Conservation (phyloP, 1,139 yeast genomes). For the Debaryomyces sp. region DNA sequence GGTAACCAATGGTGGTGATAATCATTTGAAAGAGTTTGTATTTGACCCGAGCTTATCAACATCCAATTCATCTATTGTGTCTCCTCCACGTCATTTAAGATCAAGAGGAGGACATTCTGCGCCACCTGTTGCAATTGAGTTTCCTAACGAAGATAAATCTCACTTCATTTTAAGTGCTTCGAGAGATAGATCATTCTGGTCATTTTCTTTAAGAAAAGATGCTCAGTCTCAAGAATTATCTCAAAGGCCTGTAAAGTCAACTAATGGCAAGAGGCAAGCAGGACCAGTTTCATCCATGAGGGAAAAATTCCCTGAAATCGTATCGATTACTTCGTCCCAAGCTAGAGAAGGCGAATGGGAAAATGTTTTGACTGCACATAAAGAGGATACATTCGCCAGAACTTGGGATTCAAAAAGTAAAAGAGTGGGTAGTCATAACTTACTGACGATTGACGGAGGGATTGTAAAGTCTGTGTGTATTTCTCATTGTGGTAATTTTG, state of each 20-base stretch:
- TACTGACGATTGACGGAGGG: constrained; percentile 77
- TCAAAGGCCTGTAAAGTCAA: constrained; percentile 63
- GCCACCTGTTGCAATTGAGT: constrained; percentile 78
- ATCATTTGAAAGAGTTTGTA: constrained; percentile 83
- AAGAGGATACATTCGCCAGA: constrained; percentile 80
- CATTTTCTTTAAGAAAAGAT: constrained; percentile 89
- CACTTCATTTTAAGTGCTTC: constrained; percentile 90
- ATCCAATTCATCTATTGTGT: constrained; percentile 63
- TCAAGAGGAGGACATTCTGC: constrained; percentile 97
- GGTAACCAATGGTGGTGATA: constrained; percentile 93
- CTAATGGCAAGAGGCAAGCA: constrained; percentile 58
- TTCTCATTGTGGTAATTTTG: constrained; percentile 95
- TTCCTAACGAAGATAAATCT: constrained; percentile 76
- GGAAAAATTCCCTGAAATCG: constrained; percentile 78
- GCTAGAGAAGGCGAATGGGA: constrained; percentile 94
- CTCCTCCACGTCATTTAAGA: constrained; percentile 91
- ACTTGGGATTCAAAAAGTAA: constrained; percentile 87
- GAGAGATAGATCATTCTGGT: constrained; percentile 85
- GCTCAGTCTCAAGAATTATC: constrained; percentile 96
- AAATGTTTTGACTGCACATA: constrained; percentile 88
- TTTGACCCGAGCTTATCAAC: constrained; percentile 88
- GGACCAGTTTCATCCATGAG: constrained; percentile 55
- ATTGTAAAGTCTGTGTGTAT: constrained; percentile 79
- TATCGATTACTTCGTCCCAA: constrained; percentile 71
- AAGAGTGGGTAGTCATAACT: constrained; percentile 73